Conservation (phyloP, 2,329 filamentous ascomycete genomes). For the Metarhizium guizhouense region DNA sequence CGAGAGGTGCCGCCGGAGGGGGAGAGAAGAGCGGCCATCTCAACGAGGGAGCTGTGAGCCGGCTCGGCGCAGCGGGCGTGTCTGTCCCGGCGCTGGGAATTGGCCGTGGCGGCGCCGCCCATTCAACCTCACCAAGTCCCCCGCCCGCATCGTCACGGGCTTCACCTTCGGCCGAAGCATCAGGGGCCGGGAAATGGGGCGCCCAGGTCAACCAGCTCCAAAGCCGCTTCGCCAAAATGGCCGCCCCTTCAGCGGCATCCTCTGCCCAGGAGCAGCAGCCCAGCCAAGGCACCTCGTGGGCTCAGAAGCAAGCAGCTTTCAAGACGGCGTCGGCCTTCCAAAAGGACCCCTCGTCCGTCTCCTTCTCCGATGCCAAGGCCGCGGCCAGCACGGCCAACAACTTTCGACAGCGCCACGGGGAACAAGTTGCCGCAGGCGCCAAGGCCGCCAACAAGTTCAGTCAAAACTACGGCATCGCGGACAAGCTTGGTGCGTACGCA, state of each 20-base stretch:
- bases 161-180: slow-evolving; percentile 7
- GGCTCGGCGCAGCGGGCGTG: slow-evolving; percentile 65
- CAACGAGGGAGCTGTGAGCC: slow-evolving; percentile 50
- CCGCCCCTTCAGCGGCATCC: slow-evolving; percentile 21
- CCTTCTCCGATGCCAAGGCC: slow-evolving; percentile 45
- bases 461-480: slow-evolving; percentile 49
- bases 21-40: slow-evolving; percentile 13
- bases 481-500: slow-evolving; percentile 24
- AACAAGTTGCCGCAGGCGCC: slow-evolving; percentile 54
- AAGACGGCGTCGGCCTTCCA: slow-evolving; percentile 51
- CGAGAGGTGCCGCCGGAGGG: slow-evolving; percentile 15
- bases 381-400: slow-evolving; percentile 56
- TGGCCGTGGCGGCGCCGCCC: slow-evolving; percentile 30
- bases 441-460: slow-evolving; percentile 47
- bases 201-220: slow-evolving; percentile 58
- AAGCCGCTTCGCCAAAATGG: slow-evolving; percentile 52
- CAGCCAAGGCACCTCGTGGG: slow-evolving; percentile 49
- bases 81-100: slow-evolving; percentile 74
- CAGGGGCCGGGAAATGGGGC: slow-evolving; percentile 4
- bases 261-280: slow-evolving; percentile 15
- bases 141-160: slow-evolving; percentile 16
- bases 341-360: slow-evolving; percentile 53
- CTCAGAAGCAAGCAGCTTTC: slow-evolving; percentile 55
- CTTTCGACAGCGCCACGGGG: slow-evolving; percentile 61
- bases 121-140: slow-evolving; percentile 17